A percentile compares a stretch with the other conserved stretches of the same genome.
Conservation (phyloP, 1,284 basidiomycete genomes). For the Leccinum subspadiceum region DNA sequence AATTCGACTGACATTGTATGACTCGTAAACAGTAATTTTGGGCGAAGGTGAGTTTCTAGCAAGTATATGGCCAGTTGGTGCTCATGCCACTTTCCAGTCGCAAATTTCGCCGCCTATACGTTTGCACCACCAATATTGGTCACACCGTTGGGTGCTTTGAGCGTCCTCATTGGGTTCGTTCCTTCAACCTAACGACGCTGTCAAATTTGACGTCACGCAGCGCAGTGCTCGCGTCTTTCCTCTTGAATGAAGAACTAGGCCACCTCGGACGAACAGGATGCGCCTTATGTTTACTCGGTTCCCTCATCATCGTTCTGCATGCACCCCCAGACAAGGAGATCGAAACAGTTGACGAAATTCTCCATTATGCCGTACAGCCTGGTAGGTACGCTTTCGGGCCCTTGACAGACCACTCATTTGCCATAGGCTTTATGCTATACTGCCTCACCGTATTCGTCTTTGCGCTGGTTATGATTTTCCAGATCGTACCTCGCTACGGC, state of each 20-base stretch:
- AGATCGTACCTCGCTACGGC: conserved; percentile 85
- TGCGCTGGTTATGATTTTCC: conserved; percentile 85
- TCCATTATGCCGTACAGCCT: conserved; percentile 86
- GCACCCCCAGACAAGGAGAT: conserved; percentile 96
- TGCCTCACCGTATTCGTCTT: conserved; percentile 84
- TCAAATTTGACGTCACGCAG: conserved; percentile 42
- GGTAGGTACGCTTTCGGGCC: conserved; percentile 49
- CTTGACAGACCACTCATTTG: conserved; percentile 6
- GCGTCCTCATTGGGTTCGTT: conserved; percentile 93
- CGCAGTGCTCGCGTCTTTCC: conserved; percentile 89
- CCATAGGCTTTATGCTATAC: conserved; percentile 83
- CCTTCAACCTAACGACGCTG: not conserved
- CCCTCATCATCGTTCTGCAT: conserved; percentile 94
- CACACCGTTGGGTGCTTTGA: conserved; percentile 92
- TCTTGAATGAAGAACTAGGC: conserved; percentile 92
- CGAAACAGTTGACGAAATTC: conserved; percentile 91
- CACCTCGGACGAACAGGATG: conserved; percentile 93
- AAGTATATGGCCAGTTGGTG: not conserved
- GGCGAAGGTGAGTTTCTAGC: conserved; percentile 71
- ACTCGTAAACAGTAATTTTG: conserved; percentile 64
- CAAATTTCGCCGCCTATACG: conserved; percentile 98
- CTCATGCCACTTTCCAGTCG: conserved; percentile 54
- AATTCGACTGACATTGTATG: conserved; percentile 2
- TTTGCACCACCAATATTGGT: conserved; percentile 98
- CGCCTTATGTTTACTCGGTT: conserved; percentile 87